These are phyloP conservation scores for Syncephalis fuscata DNA, from an alignment of 371 early-diverging fungal species.

Conservation along the genomic window DNA sequence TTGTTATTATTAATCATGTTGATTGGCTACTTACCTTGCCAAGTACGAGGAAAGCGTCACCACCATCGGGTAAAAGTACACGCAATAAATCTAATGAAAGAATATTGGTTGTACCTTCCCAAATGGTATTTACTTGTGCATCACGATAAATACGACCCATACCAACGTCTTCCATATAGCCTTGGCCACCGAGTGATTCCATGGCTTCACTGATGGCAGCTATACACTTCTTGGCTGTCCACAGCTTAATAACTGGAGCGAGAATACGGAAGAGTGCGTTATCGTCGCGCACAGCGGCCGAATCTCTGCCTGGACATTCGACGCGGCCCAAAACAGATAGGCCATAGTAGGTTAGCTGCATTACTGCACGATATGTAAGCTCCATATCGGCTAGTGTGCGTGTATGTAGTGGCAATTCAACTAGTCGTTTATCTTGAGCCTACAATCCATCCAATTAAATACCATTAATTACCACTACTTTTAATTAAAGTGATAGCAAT, in stretches of 20 bases:
- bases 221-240: slow-evolving; percentile 26
- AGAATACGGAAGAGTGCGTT: slow-evolving; percentile 30
- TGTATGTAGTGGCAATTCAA: slow-evolving; percentile 36
- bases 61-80: slow-evolving; percentile 28
- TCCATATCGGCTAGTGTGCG: slow-evolving; percentile 34
- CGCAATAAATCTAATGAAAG: slow-evolving; percentile 43
- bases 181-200: slow-evolving; percentile 52
- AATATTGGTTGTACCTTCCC: slow-evolving; percentile 56
- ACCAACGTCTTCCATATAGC: slow-evolving; percentile 54
- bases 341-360: slow-evolving; percentile 33
- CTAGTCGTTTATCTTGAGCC: slow-evolving; percentile 17
- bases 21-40: background rate
- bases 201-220: slow-evolving; percentile 29
- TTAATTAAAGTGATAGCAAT: background rate
- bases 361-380: slow-evolving; percentile 23
- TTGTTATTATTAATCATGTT: background rate
- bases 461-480: background rate
- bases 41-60: slow-evolving; percentile 10
- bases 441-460: background rate
- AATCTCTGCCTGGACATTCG: slow-evolving; percentile 11
- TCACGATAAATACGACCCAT: slow-evolving; percentile 39
- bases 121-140: slow-evolving; percentile 44
- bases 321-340: slow-evolving; percentile 31
- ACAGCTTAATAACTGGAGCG: slow-evolving; percentile 46
- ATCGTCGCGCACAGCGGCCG: slow-evolving; percentile 7